Evolutionary conservation across 495 filamentous ascomycete genomes (phyloP), one percentile per base, ranked within the genome.

Genomic region (Aspergillus funiculosus): DNA sequence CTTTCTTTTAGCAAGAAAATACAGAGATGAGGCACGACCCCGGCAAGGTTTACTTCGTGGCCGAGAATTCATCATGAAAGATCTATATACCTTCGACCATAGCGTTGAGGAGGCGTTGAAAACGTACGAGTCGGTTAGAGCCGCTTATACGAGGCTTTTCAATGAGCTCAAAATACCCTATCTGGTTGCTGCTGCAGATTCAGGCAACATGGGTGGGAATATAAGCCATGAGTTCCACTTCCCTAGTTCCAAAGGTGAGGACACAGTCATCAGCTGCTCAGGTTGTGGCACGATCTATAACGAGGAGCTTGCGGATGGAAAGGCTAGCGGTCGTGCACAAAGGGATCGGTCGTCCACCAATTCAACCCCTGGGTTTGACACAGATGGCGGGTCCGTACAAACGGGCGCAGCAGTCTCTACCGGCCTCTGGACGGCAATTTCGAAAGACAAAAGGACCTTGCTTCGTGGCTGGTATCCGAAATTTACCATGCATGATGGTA

Each of bases 31-130:
- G 57, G 75, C 80, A 28, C 76, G 92, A 18, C 92, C 94, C 5
- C 74, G 92, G 26, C 85, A 94, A 52, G 94, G 92, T 9, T 72
- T 97, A 1, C 74, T 98, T 8, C 81, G 92, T n/a, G 85, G 87
- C 0, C 81, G 86, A 48, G 92, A 98, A 54, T 98, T 98, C 54
- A 64, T 88, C 43, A 98, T 98, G 92, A 98, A 98, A 66, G 92
- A 98, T 62, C 77, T 98, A 1, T 98, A 98, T 58, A 97, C 94
- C 0, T 98, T 98, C 54, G 92, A 98, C 63, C 67, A 71, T 43
- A 83, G 66, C 27, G 56, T 74, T 2, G 57, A 78, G 17, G 63
- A 76, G 5, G 92, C 92, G 0, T 63, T 87, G 1, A 67, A 79
- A 32, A 95, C 92, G 1, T 98, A 98, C 53, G 52, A 77, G 4